Evolutionary conservation across 108 stramenopile species (phyloP), one percentile per base, ranked within the genome.

Genomic region (Nitzschia sp.): DNA sequence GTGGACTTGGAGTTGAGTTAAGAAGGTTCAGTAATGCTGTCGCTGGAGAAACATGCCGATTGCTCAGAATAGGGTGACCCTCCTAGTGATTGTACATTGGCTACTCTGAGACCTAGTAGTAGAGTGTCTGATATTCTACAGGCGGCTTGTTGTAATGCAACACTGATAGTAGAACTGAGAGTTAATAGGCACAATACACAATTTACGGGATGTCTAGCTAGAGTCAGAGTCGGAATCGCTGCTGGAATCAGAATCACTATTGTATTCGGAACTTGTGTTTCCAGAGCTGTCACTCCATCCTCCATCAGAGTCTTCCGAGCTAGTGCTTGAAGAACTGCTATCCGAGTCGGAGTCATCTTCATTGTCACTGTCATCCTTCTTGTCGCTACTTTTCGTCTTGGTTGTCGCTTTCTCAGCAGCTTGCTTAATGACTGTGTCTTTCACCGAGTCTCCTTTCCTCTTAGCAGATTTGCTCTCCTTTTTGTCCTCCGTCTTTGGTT

Each of bases 201-300:
- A 3, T 34, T 34, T 34, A 34, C 29, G 29, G 29, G 29, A 34
- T 34, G 29, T 34, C 29, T 34, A 34, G 29, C 29, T 34, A 34
- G 29, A 34, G 29, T 34, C 29, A 5, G 53, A 54, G 6, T 54
- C 53, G 22, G 53, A 54, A 54, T 24, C 22, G 12, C 22, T 24
- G 53, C 12, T 12, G 19, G 53, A 54, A 6, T 54, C 53, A 2
- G 22, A 24, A 21, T 25, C 24, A 54, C 57, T 58, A 37, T 62
- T 46, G 43, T 46, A 43, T 43, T 62, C 43, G 0, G 61, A 62
- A 46, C 61, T 62, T 10, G 61, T 43, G 43, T 62, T 62, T 7
- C 61, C 61, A 19, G 61, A 62, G 37, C 21, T 24, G 43, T 62
- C 61, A 46, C 61, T 62, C 61, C 61, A 62, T 17, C 61, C 61